Base-by-base conservation (phyloP, 805 yeast genomes). In the Metschnikowia lunata region DNA sequence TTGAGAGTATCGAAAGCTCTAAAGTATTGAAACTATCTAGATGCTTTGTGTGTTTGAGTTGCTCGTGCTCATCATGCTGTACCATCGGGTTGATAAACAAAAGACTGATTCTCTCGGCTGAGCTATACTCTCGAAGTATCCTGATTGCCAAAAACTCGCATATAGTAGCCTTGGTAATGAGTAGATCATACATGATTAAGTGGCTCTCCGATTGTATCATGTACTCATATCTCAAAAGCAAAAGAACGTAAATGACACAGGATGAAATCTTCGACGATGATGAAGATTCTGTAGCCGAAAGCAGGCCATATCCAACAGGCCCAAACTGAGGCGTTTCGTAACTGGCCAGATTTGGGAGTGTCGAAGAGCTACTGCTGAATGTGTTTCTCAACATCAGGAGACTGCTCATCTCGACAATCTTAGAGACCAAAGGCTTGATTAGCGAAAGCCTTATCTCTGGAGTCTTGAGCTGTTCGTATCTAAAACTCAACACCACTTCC, bases 61-160 rank as follows among this genome's bases (percentile, higher is more conserved):
- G 48, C 18, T 43, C 51, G 15, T 43, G 41, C 34, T 50, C 51
- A n/a, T 40, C 38, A 38, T 53, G 56, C 7, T 48, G 50, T 2
- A 67, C 64, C 55, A 78, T 57, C 0, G 83, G 82, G 39, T 69
- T 71, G 8, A 62, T 52, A 54, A 78, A 75, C 13, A 78, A 56
- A 27, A 73, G 61, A 49, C 73, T 69, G 34, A 77, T 72, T 35
- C 79, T 56, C 43, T 68, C 72, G 29, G 58, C 61, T 3, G 70
- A 63, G 35, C 64, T 64, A 48, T 69, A 74, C 44, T 75, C 80
- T 36, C 74, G 60, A 28, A 78, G 61, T 57, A 78, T 65, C 47
- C 78, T 62, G 15, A 75, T 64, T 2, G 82, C 79, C 30, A 77
- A 60, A n/a, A 75, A 52, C 56, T 78, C 83, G 52, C 83, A 78